phyloP scores from a whole-genome alignment of 345 rosid species.

The Murraya paniculata region DNA sequence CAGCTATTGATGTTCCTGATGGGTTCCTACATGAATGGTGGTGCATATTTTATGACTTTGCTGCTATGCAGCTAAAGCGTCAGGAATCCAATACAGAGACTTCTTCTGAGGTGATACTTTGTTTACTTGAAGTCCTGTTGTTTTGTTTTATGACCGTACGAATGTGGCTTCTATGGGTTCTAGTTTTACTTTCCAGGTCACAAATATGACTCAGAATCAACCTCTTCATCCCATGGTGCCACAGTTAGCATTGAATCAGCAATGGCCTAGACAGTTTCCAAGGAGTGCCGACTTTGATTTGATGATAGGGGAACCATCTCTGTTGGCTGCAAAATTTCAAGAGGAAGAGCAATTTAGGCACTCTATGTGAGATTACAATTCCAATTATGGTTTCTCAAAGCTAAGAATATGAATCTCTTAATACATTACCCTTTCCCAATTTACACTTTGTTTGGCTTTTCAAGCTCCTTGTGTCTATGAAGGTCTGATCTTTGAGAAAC shows the following conservation, averaged over 20 bases:
- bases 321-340: constrained; percentile 6
- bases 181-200: constrained; percentile 18
- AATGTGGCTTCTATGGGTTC: not conserved
- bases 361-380: constrained; percentile 2
- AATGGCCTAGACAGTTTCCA: constrained; percentile 15
- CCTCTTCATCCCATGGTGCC: not conserved
- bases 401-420: constrained; percentile 10
- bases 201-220: constrained; percentile 1
- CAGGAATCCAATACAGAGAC: not conserved
- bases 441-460: constrained; percentile 3
- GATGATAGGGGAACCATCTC: constrained; percentile 9
- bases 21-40: constrained; percentile 45
- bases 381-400: constrained; percentile 9
- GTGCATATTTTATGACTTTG: constrained; percentile 26
- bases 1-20: constrained; percentile 23
- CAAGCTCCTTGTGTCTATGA: not conserved
- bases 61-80: constrained; percentile 6
- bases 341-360: constrained; percentile 7
- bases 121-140: not conserved
- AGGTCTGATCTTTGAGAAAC: not conserved
- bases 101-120: constrained; percentile 21
- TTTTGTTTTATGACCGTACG: not conserved
- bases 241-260: constrained; percentile 7
- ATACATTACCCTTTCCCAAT: not conserved
- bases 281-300: not conserved